Evolutionary conservation across 169 alveolate species (phyloP).

Genomic region (Gregarina niphandrodes): DNA sequence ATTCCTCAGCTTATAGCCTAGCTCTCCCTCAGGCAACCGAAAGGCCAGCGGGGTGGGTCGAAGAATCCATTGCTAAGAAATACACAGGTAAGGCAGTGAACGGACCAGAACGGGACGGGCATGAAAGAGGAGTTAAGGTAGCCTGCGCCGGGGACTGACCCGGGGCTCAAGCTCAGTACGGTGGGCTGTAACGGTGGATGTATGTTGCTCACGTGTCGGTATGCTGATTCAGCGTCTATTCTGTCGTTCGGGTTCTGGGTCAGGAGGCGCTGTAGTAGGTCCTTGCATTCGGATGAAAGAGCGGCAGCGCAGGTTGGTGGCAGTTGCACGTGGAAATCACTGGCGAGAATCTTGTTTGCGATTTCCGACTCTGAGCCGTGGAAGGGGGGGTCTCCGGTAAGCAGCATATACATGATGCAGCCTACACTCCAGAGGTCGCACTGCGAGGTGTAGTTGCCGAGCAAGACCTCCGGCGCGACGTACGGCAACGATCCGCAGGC

Average conservation of each 20-base stretch:
- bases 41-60: neutral
- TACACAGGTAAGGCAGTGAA: too few relatives aligned
- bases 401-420: constrained; percentile 48
- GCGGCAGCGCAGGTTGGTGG: constrained; percentile 2
- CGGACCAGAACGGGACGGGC: too few relatives aligned
- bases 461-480: constrained; percentile 66
- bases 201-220: constrained; percentile 22
- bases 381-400: constrained; percentile 62
- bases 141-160: too few relatives aligned
- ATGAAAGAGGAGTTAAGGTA: too few relatives aligned
- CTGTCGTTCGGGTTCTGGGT: constrained; percentile 17
- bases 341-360: constrained; percentile 7
- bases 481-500: constrained; percentile 66
- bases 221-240: constrained; percentile 24
- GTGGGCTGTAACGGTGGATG: too few relatives aligned
- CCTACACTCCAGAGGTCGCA: constrained; percentile 68
- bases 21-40: neutral
- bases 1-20: neutral
- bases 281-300: constrained; percentile 22
- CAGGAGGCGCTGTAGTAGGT: constrained; percentile 19
- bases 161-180: too few relatives aligned
- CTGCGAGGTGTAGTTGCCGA: constrained; percentile 54
- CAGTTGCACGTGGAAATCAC: constrained; percentile 5
- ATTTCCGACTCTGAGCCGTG: constrained; percentile 27
- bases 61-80: too few relatives aligned